These are phyloP conservation scores for Aspergillus quadrilineatus DNA, from an alignment of 2,329 filamentous ascomycete species.

Conservation along the genomic window DNA sequence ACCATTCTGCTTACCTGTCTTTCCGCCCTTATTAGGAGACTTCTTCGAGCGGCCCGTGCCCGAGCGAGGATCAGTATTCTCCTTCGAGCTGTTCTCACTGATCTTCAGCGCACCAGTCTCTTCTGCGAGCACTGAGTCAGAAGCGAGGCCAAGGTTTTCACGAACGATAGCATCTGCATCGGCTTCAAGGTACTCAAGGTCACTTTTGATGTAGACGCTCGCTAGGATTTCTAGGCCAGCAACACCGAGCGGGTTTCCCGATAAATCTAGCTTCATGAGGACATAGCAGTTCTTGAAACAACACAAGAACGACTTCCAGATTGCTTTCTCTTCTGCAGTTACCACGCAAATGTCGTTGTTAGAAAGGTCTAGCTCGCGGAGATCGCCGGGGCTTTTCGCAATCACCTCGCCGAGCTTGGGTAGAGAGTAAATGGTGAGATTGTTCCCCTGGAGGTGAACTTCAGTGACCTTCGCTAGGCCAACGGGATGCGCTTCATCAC, in stretches of 20 bases:
- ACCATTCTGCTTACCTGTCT: constrained; percentile 17
- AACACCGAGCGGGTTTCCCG: constrained; percentile 44
- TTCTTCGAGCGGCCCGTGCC: constrained; percentile 15
- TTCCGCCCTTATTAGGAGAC: constrained; percentile 19
- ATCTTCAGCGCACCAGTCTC: constrained; percentile 12
- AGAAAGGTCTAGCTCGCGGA: constrained; percentile 50
- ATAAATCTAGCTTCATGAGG: constrained; percentile 48
- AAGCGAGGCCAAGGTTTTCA: background rate
- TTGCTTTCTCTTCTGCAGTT: constrained; percentile 34
- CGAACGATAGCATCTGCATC: constrained; percentile 23
- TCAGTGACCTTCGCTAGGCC: constrained; percentile 45
- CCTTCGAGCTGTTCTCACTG: constrained; percentile 17
- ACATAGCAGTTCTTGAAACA: constrained; percentile 45
- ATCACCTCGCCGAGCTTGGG: constrained; percentile 44
- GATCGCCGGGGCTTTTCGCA: constrained; percentile 40
- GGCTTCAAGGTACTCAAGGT: constrained; percentile 33
- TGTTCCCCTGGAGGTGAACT: constrained; percentile 47
- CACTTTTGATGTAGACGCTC: constrained; percentile 42
- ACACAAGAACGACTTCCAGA: constrained; percentile 47
- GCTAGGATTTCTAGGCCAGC: constrained; percentile 48
- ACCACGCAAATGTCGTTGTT: constrained; percentile 46
- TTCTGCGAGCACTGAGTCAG: constrained; percentile 8
- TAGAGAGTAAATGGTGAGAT: constrained; percentile 44
- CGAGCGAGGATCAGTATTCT: background rate
- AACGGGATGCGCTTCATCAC: constrained; percentile 29